phyloP scores from a whole-genome alignment of 768 basidiomycete genomes.

The Amanita brunnescens region DNA sequence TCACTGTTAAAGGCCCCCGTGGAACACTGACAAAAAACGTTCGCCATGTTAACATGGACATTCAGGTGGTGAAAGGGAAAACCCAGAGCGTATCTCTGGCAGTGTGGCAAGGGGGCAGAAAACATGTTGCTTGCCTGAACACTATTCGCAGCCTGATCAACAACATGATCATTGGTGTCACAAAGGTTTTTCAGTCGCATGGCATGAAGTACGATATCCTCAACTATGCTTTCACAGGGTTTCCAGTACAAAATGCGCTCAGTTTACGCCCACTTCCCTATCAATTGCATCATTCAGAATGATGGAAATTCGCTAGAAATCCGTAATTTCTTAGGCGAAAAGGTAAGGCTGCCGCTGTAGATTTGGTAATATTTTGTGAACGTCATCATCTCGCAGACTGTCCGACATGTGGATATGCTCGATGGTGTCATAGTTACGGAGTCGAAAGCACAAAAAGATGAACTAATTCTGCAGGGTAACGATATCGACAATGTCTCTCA shows the following conservation, averaged over 20 bases:
- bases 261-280: slow-evolving; percentile 99
- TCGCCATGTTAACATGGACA: slow-evolving; percentile 92
- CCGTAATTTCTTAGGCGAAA: slow-evolving; percentile 93
- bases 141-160: slow-evolving; percentile 92
- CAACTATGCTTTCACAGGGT: slow-evolving; percentile 44
- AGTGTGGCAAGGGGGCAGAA: slow-evolving; percentile 97
- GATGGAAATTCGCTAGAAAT: slow-evolving; percentile 70
- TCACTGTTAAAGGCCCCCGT: slow-evolving; percentile 88
- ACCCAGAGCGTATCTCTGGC: slow-evolving; percentile 77
- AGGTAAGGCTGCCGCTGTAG: slow-evolving; percentile 40
- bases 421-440: slow-evolving; percentile 77
- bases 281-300: slow-evolving; percentile 93
- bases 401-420: slow-evolving; percentile 90
- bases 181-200: slow-evolving; percentile 47
- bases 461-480: slow-evolving; percentile 88
- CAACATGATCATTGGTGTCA: slow-evolving; percentile 98
- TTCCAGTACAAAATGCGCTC: slow-evolving; percentile 99
- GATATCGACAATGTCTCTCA: slow-evolving; percentile 97
- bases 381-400: slow-evolving; percentile 52
- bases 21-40: slow-evolving; percentile 89
- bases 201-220: not conserved
- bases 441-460: slow-evolving; percentile 90
- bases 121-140: slow-evolving; percentile 96
- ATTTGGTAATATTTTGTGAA: not conserved
- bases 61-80: slow-evolving; percentile 75